These are phyloP conservation scores for Ailanthus altissimus DNA, from an alignment of 345 rosid species.

Conservation along the genomic window DNA sequence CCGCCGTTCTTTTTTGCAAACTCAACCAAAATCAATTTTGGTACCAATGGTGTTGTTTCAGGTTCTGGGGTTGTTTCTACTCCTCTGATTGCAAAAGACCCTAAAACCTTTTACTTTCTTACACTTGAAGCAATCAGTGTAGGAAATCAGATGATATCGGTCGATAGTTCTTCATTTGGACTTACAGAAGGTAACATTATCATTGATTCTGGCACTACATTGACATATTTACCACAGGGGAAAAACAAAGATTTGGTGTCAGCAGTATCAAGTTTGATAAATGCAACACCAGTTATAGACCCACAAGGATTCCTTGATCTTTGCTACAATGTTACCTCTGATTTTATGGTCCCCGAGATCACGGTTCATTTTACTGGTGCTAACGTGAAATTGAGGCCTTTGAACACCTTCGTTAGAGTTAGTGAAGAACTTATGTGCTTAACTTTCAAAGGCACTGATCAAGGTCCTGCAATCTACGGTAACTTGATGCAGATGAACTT, in stretches of 20 bases:
- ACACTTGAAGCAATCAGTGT: conserved; percentile 48
- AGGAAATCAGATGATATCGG: conserved; percentile 28
- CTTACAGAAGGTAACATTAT: conserved; percentile 47
- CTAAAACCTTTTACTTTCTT: conserved; percentile 42
- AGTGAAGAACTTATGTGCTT: conserved; percentile 36
- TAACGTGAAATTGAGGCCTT: conserved; percentile 32
- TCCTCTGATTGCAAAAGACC: conserved; percentile 36
- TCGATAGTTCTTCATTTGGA: conserved; percentile 28
- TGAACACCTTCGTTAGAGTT: conserved; percentile 36
- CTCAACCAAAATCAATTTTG: conserved; percentile 56
- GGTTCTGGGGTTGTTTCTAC: conserved; percentile 39
- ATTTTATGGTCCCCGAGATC: conserved; percentile 33
- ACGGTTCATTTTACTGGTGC: conserved; percentile 43
- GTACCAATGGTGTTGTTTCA: conserved; percentile 44
- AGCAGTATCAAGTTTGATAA: conserved; percentile 19
- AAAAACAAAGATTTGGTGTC: conserved; percentile 26
- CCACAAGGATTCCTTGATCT: conserved; percentile 31
- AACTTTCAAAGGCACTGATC: conserved; percentile 17
- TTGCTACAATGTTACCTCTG: conserved; percentile 32
- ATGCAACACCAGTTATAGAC: conserved; percentile 24
- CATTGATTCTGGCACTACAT: conserved; percentile 63
- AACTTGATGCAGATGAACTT: conserved; percentile 51
- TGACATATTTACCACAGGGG: conserved; percentile 35
- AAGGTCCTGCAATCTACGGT: conserved; percentile 31
- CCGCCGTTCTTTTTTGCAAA: conserved; percentile 30